Base-by-base conservation (phyloP, 2,329 filamentous ascomycete species). In the Cytospora chrysosperma region DNA sequence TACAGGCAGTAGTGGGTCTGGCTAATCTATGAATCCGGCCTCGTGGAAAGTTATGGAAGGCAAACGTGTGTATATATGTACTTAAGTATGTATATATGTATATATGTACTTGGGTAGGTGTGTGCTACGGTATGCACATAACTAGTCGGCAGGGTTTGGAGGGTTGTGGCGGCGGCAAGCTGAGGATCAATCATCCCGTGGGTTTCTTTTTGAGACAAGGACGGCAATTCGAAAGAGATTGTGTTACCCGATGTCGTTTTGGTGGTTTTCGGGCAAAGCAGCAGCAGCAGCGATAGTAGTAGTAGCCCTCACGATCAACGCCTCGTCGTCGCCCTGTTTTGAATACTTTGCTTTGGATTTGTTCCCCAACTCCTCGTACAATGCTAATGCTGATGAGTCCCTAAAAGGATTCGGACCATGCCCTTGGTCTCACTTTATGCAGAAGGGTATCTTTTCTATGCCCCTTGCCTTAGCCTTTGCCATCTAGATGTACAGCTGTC, bases 371-470 rank as follows among this genome's bases (percentile, higher is more conserved):
- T 24, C 43, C 43, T 47, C 43, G n/a, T 47, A 24, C 21, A 47
- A 47, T 47, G 43, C 43, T 47, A 24, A 21, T 47, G 43, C 43
- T 47, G 43, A 24, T 47, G 43, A 47, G 24, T 3, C 43, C 43
- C 43, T 47, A 47, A 24, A 47, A 47, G 43, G n/a, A 21, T 47
- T 10, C 43, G 19, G 43, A 21, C 43, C 43, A 47, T 47, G 21
- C 9, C 43, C 43, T n/a, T 47, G 43, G 43, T 21, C 43, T 24
- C 43, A 12, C 32, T 12, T 21, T 21, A 47, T 47, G 43, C 43
- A 24, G 43, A 47, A 34, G 43, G 56, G 56, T 59, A 59, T 59
- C 56, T 28, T 59, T 37, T 52, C 47, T 52, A 40, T 52, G n/a
- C 17, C 47, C 17, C n/a, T 50, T 58, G 47, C 32, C 32, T 26